Base-by-base conservation (phyloP, 768 basidiomycete species). In the Boletus bicolor region DNA sequence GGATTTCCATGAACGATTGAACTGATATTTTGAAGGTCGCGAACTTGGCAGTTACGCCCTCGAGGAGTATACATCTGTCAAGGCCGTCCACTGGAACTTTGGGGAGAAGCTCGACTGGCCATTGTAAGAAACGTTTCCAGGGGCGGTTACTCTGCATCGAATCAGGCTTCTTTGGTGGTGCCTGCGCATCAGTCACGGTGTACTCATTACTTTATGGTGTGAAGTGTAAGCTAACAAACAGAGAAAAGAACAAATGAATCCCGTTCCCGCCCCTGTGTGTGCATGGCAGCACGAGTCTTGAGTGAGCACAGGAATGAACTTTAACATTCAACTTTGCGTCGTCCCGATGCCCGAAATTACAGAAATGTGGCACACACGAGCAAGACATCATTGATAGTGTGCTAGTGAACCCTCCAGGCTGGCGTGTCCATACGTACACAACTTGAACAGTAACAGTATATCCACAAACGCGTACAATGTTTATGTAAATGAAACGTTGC, bases 81-180 rank as follows among this genome's bases (percentile, higher is more conserved):
- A 83, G 74, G 87, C 90, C 15, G 77, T 93, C 21, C 90, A 92
- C 64, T 93, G 89, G 89, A 92, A 93, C 71, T 91, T 87, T 61
- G 89, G 88, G 4, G 89, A 91, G 72, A 83, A 82, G 64, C 70
- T 87, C 34, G 85, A 84, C 24, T 91, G 89, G 89, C 90, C 90
- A 4, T 73, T 91, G 64, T 91, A 73, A 48, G 45, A 41, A 45
- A 35, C 2, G 36, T 47, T 37, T 51, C 35, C 30, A n/a, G 21
- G 35, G 34, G 7, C 24, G 30, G 44, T 17, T 38, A 21, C 7
- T 32, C 26, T 42, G 37, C 5, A 38, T 51, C 28, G 41, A 53
- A 51, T 30, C 21, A 39, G 4, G 51, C 35, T 51, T 51, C 42
- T 30, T 38, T 54, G 15, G 51, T 6, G 36, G 41, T 38, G 41